Conservation (phyloP, 2,329 filamentous ascomycete genomes). For the Neonectria punicea region DNA sequence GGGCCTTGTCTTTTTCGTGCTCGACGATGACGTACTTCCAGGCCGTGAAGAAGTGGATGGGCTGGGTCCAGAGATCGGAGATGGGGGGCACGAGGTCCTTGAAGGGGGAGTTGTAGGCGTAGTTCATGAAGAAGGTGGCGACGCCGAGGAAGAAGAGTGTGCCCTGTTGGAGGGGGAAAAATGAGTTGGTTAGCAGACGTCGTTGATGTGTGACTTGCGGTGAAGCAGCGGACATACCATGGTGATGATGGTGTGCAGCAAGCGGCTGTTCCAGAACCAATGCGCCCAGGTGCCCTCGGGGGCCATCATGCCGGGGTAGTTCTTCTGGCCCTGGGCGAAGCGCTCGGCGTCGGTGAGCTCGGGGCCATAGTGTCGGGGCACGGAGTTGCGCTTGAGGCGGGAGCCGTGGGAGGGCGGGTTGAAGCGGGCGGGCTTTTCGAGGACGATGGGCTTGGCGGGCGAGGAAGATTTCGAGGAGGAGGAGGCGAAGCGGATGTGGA, state of each 20-base stretch:
- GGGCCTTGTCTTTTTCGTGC: conserved; percentile 77
- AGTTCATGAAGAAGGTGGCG: conserved; percentile 81
- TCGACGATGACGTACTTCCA: conserved; percentile 79
- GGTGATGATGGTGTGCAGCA: conserved; percentile 84
- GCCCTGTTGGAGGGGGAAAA: conserved; percentile 53
- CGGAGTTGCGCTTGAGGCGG: conserved; percentile 65
- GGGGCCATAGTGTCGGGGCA: conserved; percentile 79
- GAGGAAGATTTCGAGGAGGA: conserved; percentile 20
- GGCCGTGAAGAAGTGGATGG: conserved; percentile 72
- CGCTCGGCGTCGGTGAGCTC: conserved; percentile 73
- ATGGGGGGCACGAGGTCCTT: conserved; percentile 79
- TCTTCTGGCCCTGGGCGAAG: conserved; percentile 71
- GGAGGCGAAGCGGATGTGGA: conserved; percentile 50
- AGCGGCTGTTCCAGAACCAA: conserved; percentile 82
- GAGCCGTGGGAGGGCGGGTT: conserved; percentile 90
- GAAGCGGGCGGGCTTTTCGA: conserved; percentile 90
- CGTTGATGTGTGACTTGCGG: background rate
- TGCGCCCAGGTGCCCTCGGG: conserved; percentile 83
- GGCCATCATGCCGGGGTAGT: conserved; percentile 92
- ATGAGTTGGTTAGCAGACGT: conserved; percentile 15
- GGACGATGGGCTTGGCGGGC: conserved; percentile 69
- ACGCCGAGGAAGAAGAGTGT: conserved; percentile 76
- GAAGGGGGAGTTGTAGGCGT: conserved; percentile 81
- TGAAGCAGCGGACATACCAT: conserved; percentile 66
- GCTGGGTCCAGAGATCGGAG: conserved; percentile 75